Evolutionary conservation across 495 filamentous ascomycete genomes (phyloP).

Genomic region (Aspergillus sclerotiicarbonarius): DNA sequence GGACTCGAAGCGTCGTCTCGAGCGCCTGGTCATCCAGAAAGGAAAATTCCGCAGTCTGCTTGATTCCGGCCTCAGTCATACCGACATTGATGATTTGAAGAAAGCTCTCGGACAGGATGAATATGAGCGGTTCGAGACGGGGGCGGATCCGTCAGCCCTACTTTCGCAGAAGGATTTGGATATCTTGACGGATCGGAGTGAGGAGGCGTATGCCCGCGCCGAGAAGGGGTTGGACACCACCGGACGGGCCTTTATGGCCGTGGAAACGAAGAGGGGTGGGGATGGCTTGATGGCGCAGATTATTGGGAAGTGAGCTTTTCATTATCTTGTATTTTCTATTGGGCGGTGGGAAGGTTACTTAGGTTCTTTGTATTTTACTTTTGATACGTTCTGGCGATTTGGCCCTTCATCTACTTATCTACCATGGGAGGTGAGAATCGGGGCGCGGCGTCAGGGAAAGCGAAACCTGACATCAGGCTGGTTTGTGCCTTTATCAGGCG

Average conservation of each 20-base stretch:
- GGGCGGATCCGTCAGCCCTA: constrained; percentile 52
- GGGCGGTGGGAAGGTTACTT: not conserved
- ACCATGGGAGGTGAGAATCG: not conserved
- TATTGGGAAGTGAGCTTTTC: constrained; percentile 11
- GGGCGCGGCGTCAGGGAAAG: not conserved
- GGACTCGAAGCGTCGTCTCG: constrained; percentile 88
- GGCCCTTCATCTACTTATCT: not conserved
- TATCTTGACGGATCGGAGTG: constrained; percentile 78
- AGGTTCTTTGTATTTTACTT: constrained; percentile 1
- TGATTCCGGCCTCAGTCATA: constrained; percentile 30
- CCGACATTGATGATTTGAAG: constrained; percentile 45
- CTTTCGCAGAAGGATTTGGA: constrained; percentile 75
- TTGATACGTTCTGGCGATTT: not conserved
- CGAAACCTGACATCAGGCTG: not conserved
- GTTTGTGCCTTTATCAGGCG: not conserved
- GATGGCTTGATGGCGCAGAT: constrained; percentile 33
- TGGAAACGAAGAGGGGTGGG: constrained; percentile 41
- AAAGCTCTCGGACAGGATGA: constrained; percentile 50
- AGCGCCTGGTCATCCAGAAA: constrained; percentile 94
- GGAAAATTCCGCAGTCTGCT: constrained; percentile 65
- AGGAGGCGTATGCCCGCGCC: constrained; percentile 78
- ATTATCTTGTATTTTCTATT: constrained; percentile 1
- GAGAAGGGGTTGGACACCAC: constrained; percentile 63
- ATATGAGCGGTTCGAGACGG: constrained; percentile 58
- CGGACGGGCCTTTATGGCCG: constrained; percentile 38